Base-by-base conservation (phyloP, 2,329 filamentous ascomycete genomes). In the Colletotrichum gigasporum region DNA sequence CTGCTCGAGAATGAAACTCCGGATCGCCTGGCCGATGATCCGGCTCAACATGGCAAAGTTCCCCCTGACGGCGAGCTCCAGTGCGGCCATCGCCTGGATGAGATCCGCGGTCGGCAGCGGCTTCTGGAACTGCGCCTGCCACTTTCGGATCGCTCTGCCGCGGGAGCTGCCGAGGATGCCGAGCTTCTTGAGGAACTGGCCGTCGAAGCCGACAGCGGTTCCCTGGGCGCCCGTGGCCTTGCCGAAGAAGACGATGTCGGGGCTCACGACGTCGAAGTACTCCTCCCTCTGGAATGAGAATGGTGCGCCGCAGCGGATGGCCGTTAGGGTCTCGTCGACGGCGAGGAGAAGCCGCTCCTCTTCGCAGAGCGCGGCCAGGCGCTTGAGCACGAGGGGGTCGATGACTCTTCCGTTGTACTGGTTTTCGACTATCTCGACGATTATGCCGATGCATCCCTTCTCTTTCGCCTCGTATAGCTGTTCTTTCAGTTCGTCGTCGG, bases 231-330 rank as follows among this genome's bases (percentile, higher is more conserved):
- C 52, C 0, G 24, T 44, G 4, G 56, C 69, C 26, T 70, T 70
- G 3, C 70, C 70, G 24, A 72, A 71, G 30, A 72, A 70, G 45
- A 70, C 70, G 2, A 72, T 30, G 16, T 72, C 70, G 0, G 70
- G 69, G 6, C 45, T 45, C 8, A 53, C 63, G 2, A 61, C 3
- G 2, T 56, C 34, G 7, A 53, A 53, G 44, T 71, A 72, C 32
- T 71, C 70, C 14, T 68, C 67, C 14, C 70, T 50, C 55, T 70
- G 70, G 35, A 72, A 72, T 5, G 68, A 20, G 60, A 76, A 76
- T 16, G 71, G 73, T 9, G 69, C 64, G 48, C 70, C 70, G 9
- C 70, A 72, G 2, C 70, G 65, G 42, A 72, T 67, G 0, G 70
- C 70, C 2, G 70, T 70, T 35, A 70, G 67, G 2, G 68, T 71